Evolutionary conservation across 768 basidiomycete genomes (phyloP).

Genomic region (Tricholoma sp.): DNA sequence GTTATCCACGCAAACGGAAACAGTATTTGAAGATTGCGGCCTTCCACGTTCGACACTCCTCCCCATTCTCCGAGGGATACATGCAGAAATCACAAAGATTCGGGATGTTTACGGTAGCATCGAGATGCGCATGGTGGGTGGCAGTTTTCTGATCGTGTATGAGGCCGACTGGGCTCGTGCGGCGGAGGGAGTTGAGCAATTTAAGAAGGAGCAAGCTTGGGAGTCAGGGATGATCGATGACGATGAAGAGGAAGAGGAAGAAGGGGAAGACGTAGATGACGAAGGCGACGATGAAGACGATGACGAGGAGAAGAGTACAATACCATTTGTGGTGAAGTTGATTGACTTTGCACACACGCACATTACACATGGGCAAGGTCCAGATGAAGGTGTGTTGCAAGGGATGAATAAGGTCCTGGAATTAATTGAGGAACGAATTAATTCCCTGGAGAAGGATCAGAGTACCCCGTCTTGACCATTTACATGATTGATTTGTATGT

Average conservation of each 20-base stretch:
- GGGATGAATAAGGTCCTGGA: constrained; percentile 65
- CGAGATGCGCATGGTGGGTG: constrained; percentile 79
- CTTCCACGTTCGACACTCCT: constrained; percentile 52
- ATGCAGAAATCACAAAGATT: constrained; percentile 48
- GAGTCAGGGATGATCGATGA: not conserved
- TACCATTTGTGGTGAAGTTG: constrained; percentile 61
- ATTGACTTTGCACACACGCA: constrained; percentile 96
- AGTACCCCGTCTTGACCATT: not conserved
- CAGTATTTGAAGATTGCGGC: constrained; percentile 31
- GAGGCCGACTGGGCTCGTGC: constrained; percentile 39
- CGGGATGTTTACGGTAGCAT: constrained; percentile 41
- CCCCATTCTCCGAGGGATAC: constrained; percentile 52
- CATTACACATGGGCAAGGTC: constrained; percentile 61
- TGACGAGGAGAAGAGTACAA: constrained; percentile 3
- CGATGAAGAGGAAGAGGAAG: constrained; percentile 34
- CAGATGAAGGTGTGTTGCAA: constrained; percentile 70
- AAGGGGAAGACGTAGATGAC: constrained; percentile 18
- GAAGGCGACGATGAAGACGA: constrained; percentile 11
- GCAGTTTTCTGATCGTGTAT: constrained; percentile 78
- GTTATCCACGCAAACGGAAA: not conserved
- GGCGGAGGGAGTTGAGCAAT: constrained; percentile 8
- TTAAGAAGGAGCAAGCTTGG: not conserved
- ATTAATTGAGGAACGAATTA: constrained; percentile 43
- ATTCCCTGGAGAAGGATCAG: constrained; percentile 10
- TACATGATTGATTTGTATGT: not conserved